Evolutionary conservation across 495 filamentous ascomycete species (phyloP), one percentile per base, ranked within the genome.

Genomic region (Thozetella sp.): DNA sequence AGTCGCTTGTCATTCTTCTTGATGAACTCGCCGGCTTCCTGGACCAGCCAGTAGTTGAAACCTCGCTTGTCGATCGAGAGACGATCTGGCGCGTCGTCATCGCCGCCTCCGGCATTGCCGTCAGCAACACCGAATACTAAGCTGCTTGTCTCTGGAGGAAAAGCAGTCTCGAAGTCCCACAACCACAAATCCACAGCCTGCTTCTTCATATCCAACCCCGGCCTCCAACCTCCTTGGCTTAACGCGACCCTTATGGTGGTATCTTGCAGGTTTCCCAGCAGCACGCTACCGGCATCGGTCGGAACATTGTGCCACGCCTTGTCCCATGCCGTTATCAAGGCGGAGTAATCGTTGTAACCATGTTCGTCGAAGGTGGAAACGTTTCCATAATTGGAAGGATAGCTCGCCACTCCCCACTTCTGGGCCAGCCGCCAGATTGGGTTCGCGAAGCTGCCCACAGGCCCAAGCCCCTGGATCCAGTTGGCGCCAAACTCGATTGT

Each of bases 401-500:
- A 6, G 30, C 15, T 37, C 6, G 6, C 6, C 30, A 37, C 6
- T 15, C 30, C 30, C 30, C 30, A 37, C 30, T 37, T 37, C 30
- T 37, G 6, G 6, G 30, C 30, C 6, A 37, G 30, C 15, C 6
- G 6, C 30, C 30, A 37, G 6, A 37, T 37, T 6, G 30, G 30
- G 30, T 37, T 37, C 30, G 30, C 6, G 30, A 6, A 15, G 30
- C 65, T 91, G 80, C 0, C 84, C 88, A 63, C 83, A 87, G 51
- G 79, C 1, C 83, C 88, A 4, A 90, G 72, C 0, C 90, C 89
- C 76, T 93, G 89, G 1, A 92, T 85, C 88, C 88, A 91, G 59
- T 90, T 91, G 10, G 87, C 88, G 11, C 88, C 88, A 17, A 87
- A 72, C 66, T 91, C 88, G n/a, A 91, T 73, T 1, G 71, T 77